phyloP scores from a whole-genome alignment of 805 yeast species.

The Suhomyces kilbournensis region DNA sequence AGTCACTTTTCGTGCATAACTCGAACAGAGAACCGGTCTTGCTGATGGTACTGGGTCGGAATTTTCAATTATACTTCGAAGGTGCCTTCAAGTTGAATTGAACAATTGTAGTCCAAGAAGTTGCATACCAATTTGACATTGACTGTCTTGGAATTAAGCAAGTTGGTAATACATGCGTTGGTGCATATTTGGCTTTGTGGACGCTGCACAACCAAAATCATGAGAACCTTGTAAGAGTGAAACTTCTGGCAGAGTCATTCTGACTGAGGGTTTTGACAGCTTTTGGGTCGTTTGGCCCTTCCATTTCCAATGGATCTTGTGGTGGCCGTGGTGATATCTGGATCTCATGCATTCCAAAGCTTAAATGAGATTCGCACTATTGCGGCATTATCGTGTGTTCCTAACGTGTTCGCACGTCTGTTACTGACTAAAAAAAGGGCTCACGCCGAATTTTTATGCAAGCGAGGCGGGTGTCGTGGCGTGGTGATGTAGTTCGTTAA shows the following conservation, averaged over 20 bases:
- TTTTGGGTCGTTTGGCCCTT: not conserved
- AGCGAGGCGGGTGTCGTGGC: not conserved
- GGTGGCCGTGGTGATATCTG: not conserved
- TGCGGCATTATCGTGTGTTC: not conserved
- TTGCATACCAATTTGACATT: not conserved
- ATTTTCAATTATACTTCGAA: not conserved
- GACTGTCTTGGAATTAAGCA: not conserved
- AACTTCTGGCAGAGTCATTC: not conserved
- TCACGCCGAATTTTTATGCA: not conserved
- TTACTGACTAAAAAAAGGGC: not conserved
- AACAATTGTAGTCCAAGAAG: not conserved
- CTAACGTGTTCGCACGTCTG: not conserved
- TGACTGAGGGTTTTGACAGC: not conserved
- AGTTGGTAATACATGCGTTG: not conserved
- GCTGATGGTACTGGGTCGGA: too few relatives aligned
- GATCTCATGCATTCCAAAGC: not conserved
- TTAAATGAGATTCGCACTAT: not conserved
- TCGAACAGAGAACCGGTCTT: too few relatives aligned
- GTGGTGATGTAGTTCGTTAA: too few relatives aligned
- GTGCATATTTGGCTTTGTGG: not conserved
- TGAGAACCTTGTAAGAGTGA: not conserved
- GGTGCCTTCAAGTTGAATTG: not conserved
- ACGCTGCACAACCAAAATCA: not conserved
- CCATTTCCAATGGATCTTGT: not conserved
- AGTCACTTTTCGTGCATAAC: too few relatives aligned